Evolutionary conservation across 441 rosid species (phyloP).

Genomic region (Corymbia citriodora): DNA sequence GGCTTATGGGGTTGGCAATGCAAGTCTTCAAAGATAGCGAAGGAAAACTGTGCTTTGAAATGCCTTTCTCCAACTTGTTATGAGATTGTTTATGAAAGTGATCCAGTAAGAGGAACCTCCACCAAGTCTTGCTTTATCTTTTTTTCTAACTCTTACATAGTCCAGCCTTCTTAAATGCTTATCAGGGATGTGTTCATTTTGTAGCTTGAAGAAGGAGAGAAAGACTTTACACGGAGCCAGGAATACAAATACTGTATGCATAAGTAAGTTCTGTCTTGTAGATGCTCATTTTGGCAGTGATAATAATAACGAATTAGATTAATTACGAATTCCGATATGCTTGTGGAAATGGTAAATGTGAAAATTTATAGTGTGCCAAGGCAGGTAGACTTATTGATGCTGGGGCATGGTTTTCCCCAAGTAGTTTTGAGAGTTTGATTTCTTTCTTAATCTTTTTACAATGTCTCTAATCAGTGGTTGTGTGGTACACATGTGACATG

Average conservation of each 20-base stretch:
- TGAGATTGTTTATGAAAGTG: constrained; percentile 74
- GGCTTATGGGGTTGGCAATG: constrained; percentile 88
- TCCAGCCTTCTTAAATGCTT: neutral
- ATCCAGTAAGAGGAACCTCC: constrained; percentile 50
- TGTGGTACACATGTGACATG: neutral
- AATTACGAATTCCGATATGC: neutral
- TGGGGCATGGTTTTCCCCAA: neutral
- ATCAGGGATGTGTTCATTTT: constrained; percentile 1
- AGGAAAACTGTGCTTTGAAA: constrained; percentile 81
- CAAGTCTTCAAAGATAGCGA: constrained; percentile 56
- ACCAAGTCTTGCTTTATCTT: neutral
- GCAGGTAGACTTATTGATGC: neutral
- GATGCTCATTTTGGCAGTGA: neutral
- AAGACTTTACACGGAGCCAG: constrained; percentile 69
- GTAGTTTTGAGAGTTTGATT: neutral
- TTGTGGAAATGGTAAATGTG: neutral
- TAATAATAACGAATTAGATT: neutral
- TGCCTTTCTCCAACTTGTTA: constrained; percentile 83
- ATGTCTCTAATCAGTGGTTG: neutral
- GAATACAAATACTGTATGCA: constrained; percentile 86
- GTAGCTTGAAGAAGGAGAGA: constrained; percentile 95
- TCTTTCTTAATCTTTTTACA: neutral
- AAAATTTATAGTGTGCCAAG: neutral
- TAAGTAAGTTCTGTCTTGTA: constrained; percentile 46
- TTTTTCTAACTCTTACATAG: neutral